A percentile compares a stretch with the other conserved stretches of the same genome.
Conservation (phyloP, 768 basidiomycete genomes). For the Tricholoma flavovirens region DNA sequence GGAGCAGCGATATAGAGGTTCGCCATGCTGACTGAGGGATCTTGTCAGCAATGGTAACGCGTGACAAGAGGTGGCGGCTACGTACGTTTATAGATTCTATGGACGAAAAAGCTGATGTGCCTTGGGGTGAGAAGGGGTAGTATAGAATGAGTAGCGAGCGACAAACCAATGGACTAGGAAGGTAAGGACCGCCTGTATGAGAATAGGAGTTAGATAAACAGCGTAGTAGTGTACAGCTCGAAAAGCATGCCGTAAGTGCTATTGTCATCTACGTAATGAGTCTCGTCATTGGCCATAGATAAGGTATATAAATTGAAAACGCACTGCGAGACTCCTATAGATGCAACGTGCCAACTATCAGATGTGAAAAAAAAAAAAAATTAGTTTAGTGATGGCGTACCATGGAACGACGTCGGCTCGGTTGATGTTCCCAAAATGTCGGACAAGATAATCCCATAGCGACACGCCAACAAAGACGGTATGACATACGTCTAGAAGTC, state of each 20-base stretch:
- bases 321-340: conserved; percentile 34
- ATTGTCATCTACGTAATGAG: conserved; percentile 26
- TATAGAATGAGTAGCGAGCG: not conserved
- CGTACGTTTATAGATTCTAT: conserved; percentile 38
- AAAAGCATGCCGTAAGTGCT: conserved; percentile 25
- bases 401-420: conserved; percentile 40
- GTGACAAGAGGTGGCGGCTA: not conserved
- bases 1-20: conserved; percentile 30
- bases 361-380: not conserved
- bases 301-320: conserved; percentile 7
- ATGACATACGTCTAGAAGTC: conserved; percentile 30
- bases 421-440: conserved; percentile 31
- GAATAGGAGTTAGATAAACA: not conserved
- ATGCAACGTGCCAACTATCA: not conserved
- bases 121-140: not conserved
- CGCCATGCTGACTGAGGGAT: conserved; percentile 25
- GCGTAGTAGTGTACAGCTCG: not conserved
- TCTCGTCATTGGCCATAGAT: not conserved
- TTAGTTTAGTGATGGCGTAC: conserved; percentile 20
- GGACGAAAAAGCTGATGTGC: conserved; percentile 28
- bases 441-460: conserved; percentile 37
- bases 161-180: conserved; percentile 47
- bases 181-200: conserved; percentile 36
- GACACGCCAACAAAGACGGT: conserved; percentile 31
- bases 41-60: not conserved